Base-by-base conservation (phyloP, 192 early-diverging fungal species). In the Allomyces javanicus region DNA sequence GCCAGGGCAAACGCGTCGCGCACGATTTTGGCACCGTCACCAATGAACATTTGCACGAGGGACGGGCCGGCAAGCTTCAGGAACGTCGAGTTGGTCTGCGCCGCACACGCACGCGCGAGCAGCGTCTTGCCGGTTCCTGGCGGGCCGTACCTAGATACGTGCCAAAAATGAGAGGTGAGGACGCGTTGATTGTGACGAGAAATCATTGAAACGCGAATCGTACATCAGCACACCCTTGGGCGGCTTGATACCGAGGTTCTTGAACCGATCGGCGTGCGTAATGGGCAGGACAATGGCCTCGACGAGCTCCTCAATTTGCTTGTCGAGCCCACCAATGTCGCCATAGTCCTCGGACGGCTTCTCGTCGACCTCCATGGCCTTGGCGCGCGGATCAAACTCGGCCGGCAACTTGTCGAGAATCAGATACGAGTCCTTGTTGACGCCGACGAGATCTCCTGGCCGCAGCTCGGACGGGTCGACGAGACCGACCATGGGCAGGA, bases 351-450 rank as follows among this genome's bases (percentile, higher is more conserved):
- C 96, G 21, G 92, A 94, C 19, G 96, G 96, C 77, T 96, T 96
- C 74, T 98, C 96, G 67, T 98, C 96, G 7, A 98, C 96, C 76
- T 98, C 96, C 96, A 98, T 98, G 17, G 93, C 96, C 75, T 96
- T 96, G 50, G 96, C 96, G 61, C 96, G 85, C 27, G 92, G 91
- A 76, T 98, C 96, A 69, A 95, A 89, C 87, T 98, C 96, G 17
- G 94, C 87, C 5, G 96, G 96, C 64, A 98, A 81, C 73, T 87
- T 93, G 68, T 98, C 94, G 62, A 98, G 80, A 67, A 98, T 85
- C 72, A 98, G 75, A 71, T 89, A 96, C 72, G 87, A 90, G 81
- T 98, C 96, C 74, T 98, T 98, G 78, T 98, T 94, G 33, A 96
- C 93, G 69, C 93, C 96, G 74, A 98, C 91, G 62, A 98, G 79